Evolutionary conservation across 805 yeast species (phyloP).

Genomic region (Naumovozyma castellii): DNA sequence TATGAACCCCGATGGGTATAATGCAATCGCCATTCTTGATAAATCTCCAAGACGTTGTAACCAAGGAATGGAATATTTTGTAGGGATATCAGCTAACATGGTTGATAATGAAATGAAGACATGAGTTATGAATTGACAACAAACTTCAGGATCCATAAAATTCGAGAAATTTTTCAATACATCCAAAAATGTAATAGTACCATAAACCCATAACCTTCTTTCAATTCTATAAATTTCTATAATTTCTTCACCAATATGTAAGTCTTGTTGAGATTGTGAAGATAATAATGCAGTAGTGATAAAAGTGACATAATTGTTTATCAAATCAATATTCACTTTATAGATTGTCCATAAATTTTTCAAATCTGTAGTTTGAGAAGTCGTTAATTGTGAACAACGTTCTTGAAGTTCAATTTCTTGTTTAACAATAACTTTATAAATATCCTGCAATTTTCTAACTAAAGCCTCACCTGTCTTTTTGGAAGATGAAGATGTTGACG

Average conservation of each 20-base stretch:
- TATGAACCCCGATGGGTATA: slow-evolving; percentile 67
- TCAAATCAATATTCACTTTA: slow-evolving; percentile 52
- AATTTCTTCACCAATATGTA: slow-evolving; percentile 51
- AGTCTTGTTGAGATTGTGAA: slow-evolving; percentile 43
- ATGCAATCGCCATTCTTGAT: slow-evolving; percentile 79
- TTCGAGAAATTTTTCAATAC: slow-evolving; percentile 67
- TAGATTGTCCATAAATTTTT: slow-evolving; percentile 66
- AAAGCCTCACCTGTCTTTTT: slow-evolving; percentile 37
- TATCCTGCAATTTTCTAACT: slow-evolving; percentile 63
- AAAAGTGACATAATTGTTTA: slow-evolving; percentile 67
- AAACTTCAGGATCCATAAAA: slow-evolving; percentile 68
- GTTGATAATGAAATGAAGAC: slow-evolving; percentile 48
- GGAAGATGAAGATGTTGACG: slow-evolving; percentile 7
- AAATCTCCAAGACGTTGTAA: slow-evolving; percentile 77
- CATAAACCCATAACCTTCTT: slow-evolving; percentile 77
- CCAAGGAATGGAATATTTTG: slow-evolving; percentile 42
- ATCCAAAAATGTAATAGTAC: slow-evolving; percentile 71
- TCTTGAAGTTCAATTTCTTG: slow-evolving; percentile 63
- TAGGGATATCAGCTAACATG: slow-evolving; percentile 32
- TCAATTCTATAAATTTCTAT: slow-evolving; percentile 72
- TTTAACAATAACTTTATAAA: slow-evolving; percentile 59
- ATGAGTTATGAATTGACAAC: slow-evolving; percentile 63
- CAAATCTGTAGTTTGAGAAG: slow-evolving; percentile 45
- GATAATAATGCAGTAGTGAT: slow-evolving; percentile 63
- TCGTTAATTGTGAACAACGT: slow-evolving; percentile 52